These are phyloP conservation scores for Microcyclosporella mali DNA, from an alignment of 2,329 filamentous ascomycete genomes.

Conservation along the genomic window DNA sequence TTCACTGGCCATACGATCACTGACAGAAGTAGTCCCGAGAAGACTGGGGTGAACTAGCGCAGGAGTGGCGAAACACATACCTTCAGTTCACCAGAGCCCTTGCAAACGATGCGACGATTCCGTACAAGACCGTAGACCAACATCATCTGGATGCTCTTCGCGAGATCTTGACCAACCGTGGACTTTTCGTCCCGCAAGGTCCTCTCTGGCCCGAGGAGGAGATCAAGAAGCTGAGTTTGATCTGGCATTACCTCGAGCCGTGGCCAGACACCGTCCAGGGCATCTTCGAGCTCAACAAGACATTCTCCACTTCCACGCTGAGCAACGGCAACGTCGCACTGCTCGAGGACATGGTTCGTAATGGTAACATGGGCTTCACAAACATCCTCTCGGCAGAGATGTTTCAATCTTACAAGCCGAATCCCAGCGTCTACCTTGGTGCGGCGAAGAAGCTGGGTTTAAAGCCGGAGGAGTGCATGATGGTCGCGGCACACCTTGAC, in stretches of 20 bases:
- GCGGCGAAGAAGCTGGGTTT: constrained; percentile 55
- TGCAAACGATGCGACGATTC: constrained; percentile 35
- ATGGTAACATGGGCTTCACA: constrained; percentile 57
- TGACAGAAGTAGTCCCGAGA: constrained; percentile 33
- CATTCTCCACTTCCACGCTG: constrained; percentile 58
- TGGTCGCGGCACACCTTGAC: constrained; percentile 69
- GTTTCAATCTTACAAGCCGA: constrained; percentile 71
- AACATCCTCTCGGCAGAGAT: constrained; percentile 61
- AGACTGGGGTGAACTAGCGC: constrained; percentile 44
- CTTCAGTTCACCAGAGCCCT: constrained; percentile 48
- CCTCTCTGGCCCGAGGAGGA: constrained; percentile 51
- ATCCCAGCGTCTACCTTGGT: constrained; percentile 61
- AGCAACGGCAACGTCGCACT: constrained; percentile 68
- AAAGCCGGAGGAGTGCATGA: constrained; percentile 56
- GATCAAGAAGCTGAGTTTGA: constrained; percentile 43
- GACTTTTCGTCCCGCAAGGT: constrained; percentile 11
- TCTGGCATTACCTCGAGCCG: constrained; percentile 67
- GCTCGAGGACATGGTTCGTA: constrained; percentile 57
- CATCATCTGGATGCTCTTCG: constrained; percentile 61
- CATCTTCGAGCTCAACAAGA: constrained; percentile 42
- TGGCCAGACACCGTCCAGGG: constrained; percentile 62
- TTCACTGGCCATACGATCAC: not conserved
- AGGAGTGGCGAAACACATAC: constrained; percentile 61
- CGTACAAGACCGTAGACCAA: constrained; percentile 65
- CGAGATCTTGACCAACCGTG: constrained; percentile 50